Conservation (phyloP, 2,329 filamentous ascomycete genomes). For the Pseudocercospora musae region DNA sequence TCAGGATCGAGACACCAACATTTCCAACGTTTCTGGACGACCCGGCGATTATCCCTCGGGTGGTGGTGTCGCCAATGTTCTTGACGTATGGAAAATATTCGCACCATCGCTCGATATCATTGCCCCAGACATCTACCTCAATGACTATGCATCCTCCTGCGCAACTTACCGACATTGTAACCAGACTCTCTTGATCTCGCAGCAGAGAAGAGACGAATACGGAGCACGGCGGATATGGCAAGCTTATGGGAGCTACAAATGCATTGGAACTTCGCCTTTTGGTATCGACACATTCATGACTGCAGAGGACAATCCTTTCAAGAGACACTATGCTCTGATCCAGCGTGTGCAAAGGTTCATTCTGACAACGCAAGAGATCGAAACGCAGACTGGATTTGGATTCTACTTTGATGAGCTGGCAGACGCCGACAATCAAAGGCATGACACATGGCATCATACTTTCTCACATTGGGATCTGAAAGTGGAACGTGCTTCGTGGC, state of each 20-base stretch:
- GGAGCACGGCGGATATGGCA: conserved; percentile 45
- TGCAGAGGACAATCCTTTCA: conserved; percentile 34
- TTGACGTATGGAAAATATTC: conserved; percentile 47
- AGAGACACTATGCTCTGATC: conserved; percentile 43
- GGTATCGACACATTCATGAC: conserved; percentile 42
- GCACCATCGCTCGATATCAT: conserved; percentile 47
- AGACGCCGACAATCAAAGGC: conserved; percentile 18
- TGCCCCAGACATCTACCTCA: conserved; percentile 50
- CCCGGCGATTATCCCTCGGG: conserved; percentile 50
- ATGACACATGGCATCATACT: conserved; percentile 29
- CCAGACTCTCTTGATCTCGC: conserved; percentile 52
- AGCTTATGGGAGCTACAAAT: conserved; percentile 42
- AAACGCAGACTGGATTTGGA: conserved; percentile 34
- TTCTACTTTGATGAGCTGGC: conserved; percentile 45
- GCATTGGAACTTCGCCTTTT: conserved; percentile 42
- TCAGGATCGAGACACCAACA: conserved; percentile 32
- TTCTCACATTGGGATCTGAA: conserved; percentile 40
- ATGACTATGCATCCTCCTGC: conserved; percentile 47
- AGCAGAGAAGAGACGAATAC: conserved; percentile 50
- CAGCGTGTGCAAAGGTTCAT: conserved; percentile 36
- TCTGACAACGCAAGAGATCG: conserved; percentile 41
- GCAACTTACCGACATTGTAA: conserved; percentile 43
- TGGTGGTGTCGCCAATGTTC: conserved; percentile 42
- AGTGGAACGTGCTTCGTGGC: conserved; percentile 46
- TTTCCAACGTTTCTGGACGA: conserved; percentile 38